Conservation (phyloP, 192 early-diverging fungal species). For the Backusella macrospora region DNA sequence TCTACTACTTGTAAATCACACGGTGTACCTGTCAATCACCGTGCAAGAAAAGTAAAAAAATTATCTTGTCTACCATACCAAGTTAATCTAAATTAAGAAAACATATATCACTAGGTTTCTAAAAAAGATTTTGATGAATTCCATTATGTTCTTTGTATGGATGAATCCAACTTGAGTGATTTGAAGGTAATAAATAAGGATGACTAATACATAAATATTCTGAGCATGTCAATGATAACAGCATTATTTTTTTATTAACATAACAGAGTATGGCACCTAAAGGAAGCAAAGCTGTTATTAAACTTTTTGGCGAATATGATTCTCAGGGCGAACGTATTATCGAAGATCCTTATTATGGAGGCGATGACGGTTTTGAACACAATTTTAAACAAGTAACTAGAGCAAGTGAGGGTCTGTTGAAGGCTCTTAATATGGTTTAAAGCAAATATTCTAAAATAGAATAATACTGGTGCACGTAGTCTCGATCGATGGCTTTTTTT, state of each 20-base stretch:
- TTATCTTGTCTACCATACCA: not conserved
- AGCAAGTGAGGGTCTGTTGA: constrained; percentile 71
- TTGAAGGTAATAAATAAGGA: constrained; percentile 40
- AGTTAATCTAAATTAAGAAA: not conserved
- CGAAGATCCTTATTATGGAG: constrained; percentile 76
- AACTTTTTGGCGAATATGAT: constrained; percentile 82
- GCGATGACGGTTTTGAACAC: constrained; percentile 70
- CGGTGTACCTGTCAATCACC: constrained; percentile 75
- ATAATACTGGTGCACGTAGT: too few species aligned
- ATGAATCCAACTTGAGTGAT: constrained; percentile 74
- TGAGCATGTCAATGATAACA: too few species aligned
- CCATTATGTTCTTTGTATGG: constrained; percentile 93
- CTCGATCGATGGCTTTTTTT: too few species aligned
- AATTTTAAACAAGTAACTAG: constrained; percentile 78
- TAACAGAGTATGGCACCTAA: constrained; percentile 27
- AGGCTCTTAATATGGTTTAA: constrained; percentile 43
- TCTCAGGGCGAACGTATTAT: constrained; percentile 72
- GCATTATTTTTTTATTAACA: too few species aligned
- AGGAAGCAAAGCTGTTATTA: constrained; percentile 46
- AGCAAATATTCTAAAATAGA: not conserved
- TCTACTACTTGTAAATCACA: constrained; percentile 67
- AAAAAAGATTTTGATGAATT: constrained; percentile 69
- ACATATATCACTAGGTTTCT: constrained; percentile 32
- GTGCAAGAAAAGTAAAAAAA: constrained; percentile 64
- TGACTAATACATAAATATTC: not conserved